phyloP scores from a whole-genome alignment of 805 yeast species.

The Hanseniaspora valbyensis region DNA sequence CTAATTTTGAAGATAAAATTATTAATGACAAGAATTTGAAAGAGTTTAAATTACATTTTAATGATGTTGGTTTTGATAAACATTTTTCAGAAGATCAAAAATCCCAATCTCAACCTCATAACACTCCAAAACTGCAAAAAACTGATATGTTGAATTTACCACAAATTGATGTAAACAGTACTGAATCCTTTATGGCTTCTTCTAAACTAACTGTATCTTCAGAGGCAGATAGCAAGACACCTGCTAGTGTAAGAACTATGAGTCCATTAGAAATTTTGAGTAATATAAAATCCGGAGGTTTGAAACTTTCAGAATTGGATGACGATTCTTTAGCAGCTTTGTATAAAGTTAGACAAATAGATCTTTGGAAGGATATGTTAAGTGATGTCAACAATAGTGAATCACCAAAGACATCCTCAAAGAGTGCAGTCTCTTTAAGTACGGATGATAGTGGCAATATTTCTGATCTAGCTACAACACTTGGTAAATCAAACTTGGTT shows the following conservation, averaged over 20 bases:
- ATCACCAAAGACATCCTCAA: slow-evolving; percentile 1
- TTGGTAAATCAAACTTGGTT: neutral
- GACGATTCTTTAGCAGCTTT: slow-evolving; percentile 37
- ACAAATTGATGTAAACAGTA: neutral
- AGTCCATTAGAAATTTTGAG: slow-evolving; percentile 23
- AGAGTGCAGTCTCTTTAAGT: neutral
- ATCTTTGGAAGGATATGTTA: slow-evolving; percentile 41
- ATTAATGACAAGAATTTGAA: slow-evolving; percentile 29
- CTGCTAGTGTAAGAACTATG: slow-evolving; percentile 20
- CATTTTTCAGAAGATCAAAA: neutral
- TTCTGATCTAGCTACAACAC: neutral
- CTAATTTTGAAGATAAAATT: slow-evolving; percentile 53
- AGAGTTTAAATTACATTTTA: slow-evolving; percentile 29
- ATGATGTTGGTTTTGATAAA: slow-evolving; percentile 47
- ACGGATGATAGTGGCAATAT: neutral
- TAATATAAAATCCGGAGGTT: slow-evolving; percentile 28
- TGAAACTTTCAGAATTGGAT: slow-evolving; percentile 30
- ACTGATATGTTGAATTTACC: neutral
- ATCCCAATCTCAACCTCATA: neutral
- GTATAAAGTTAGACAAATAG: slow-evolving; percentile 56
- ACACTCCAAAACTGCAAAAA: slow-evolving; percentile 19
- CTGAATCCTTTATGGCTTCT: neutral
- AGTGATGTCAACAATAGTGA: slow-evolving; percentile 12
- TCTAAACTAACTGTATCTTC: no score
- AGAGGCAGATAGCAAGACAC: slow-evolving; percentile 14